These are phyloP conservation scores for Cetraspora pellucida DNA, from an alignment of 192 early-diverging fungal species.

Conservation along the genomic window DNA sequence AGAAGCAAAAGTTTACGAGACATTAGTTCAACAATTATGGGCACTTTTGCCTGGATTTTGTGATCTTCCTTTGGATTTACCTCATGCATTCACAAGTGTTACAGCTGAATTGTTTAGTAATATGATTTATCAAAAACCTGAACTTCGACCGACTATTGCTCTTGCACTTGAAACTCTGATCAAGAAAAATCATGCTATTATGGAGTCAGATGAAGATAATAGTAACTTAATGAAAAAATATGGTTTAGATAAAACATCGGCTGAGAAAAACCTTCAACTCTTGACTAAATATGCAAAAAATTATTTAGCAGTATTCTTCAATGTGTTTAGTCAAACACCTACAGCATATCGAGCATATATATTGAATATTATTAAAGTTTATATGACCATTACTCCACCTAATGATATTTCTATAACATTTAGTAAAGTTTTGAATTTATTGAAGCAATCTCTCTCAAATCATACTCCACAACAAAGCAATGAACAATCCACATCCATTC, in stretches of 20 bases:
- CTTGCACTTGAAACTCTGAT: slow-evolving; percentile 71
- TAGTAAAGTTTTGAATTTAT: slow-evolving; percentile 60
- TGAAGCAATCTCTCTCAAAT: slow-evolving; percentile 60
- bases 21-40: slow-evolving; percentile 88
- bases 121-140: slow-evolving; percentile 74
- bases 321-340: slow-evolving; percentile 70
- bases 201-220: slow-evolving; percentile 47
- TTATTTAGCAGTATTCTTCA: slow-evolving; percentile 78
- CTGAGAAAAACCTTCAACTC: slow-evolving; percentile 56
- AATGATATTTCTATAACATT: slow-evolving; percentile 67
- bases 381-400: slow-evolving; percentile 62
- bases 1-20: slow-evolving; percentile 89
- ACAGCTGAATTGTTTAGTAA: slow-evolving; percentile 75
- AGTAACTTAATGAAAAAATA: slow-evolving; percentile 48
- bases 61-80: slow-evolving; percentile 78
- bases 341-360: slow-evolving; percentile 67
- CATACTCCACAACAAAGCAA: slow-evolving; percentile 51
- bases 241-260: slow-evolving; percentile 54
- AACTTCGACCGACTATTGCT: slow-evolving; percentile 78
- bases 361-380: slow-evolving; percentile 68
- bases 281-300: slow-evolving; percentile 69
- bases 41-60: slow-evolving; percentile 84
- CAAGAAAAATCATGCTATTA: slow-evolving; percentile 50
- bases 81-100: slow-evolving; percentile 55
- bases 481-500: slow-evolving; percentile 57